Base-by-base conservation (phyloP, 805 yeast genomes). In the Candida ipomoeae region DNA sequence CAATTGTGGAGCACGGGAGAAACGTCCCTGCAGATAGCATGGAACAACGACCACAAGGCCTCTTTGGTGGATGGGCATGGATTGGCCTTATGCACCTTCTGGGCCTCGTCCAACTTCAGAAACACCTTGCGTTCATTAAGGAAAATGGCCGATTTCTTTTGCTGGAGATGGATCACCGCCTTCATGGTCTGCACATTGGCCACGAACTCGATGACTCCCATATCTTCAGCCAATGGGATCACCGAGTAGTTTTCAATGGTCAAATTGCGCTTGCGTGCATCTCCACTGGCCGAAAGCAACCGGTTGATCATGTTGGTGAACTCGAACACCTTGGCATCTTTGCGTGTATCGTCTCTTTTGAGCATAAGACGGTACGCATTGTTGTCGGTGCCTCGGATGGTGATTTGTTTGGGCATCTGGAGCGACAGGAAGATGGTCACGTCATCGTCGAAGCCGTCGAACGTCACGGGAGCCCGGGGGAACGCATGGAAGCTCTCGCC, bases 301-400 rank as follows among this genome's bases (percentile, higher is more conserved):
- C 88, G 80, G 62, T 91, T 91, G 65, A 94, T 82, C 67, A 90
- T 85, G 1, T 89, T 82, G 0, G 97, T 89, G 59, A 94, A 85
- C 59, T 95, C 94, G n/a, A 90, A 87, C 47, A 92, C 81, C 59
- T 96, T 87, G 3, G 96, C 94, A 71, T 95, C 99, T 62, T 95
- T 95, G 55, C 98, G 73, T 17, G 95, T 84, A 69, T 94, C 99
- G 67, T 94, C 99, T 54, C 83, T 79, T 62, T 94, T 94, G 59
- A 96, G 84, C 69, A 94, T 76, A 14, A 94, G 75, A 17, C 85
- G 79, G 63, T 91, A 91, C 1, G 71, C 65, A n/a, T 69, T 68
- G 7, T 92, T 91, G 67, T 92, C 88, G 2, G 88, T 81, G 0
- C 98, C 99, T 37, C 80, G 66, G 2, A 92, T 70, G 13, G 81